Evolutionary conservation across 768 basidiomycete species (phyloP), one percentile per base, ranked within the genome.

Genomic region (Auriscalpium microsporum): DNA sequence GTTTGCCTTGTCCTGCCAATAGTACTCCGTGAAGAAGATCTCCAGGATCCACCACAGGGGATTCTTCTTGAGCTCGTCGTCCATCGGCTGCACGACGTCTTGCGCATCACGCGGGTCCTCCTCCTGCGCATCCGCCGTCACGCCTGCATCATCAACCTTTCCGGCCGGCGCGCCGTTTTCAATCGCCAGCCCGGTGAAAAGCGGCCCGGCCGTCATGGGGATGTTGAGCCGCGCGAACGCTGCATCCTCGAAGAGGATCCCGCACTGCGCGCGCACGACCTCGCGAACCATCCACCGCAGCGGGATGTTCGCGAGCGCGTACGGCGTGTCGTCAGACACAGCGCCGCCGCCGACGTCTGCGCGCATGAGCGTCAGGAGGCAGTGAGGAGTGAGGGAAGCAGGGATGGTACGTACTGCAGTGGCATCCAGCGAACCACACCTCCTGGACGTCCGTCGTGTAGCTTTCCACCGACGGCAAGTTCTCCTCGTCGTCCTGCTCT

Each of bases 1-100:
- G 2, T 81, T 79, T 1, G 75, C 50, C 0, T 56, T 59, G 56
- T 87, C 81, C 64, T 88, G 86, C 75, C 76, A 84, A 17, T 71
- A 65, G 60, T 75, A 79, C 40, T 62, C 65, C 53, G 76, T 63
- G 14, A 84, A 87, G 0, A 88, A 33, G 28, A 87, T 68, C 68
- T 91, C 88, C 36, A 89, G 10, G 56, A 70, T 86, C 16, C 60
- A 63, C 2, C 81, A 79, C 1, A 75, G 50, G 0, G 56, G 59
- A 56, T 87, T 82, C 64, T 88, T 48, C 64, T 70, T 66, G 46
- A 90, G 86, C 75, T 76, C 83, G 17, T 71, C 65, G 61, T 75
- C 79, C 38, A 62, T 65, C 52, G 76, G 62, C 14, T 84, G 87
- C 0, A 88, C 33, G 28, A 87, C 68, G 68, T 91, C 88, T 37